Conservation (phyloP, 352 stramenopile species). For the Globisporangium acanthophoron region DNA sequence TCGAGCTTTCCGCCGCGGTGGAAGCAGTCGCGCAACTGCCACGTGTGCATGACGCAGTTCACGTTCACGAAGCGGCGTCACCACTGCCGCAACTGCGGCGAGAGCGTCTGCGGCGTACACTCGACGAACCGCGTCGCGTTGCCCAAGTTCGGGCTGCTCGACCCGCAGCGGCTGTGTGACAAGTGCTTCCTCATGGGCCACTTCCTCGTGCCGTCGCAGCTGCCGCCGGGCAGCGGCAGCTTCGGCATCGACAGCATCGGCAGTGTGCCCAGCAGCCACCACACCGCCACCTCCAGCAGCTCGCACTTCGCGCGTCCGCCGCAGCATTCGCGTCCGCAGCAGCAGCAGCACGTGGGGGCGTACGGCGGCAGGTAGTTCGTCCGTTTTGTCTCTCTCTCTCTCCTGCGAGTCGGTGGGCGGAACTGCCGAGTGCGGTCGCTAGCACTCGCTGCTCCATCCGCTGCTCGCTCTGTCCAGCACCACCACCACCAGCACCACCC, state of each 20-base stretch:
- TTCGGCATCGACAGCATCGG: conserved; percentile 27
- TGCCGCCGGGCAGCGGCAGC: conserved; percentile 27
- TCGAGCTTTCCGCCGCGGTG: conserved; percentile 64
- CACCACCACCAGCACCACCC: not conserved
- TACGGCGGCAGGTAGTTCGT: conserved; percentile 3
- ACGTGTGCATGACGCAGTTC: conserved; percentile 60
- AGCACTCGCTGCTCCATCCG: not conserved
- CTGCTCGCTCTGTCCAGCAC: not conserved
- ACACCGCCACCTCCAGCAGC: conserved; percentile 12
- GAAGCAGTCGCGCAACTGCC: conserved; percentile 68
- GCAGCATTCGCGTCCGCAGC: conserved; percentile 13
- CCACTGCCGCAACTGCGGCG: conserved; percentile 77
- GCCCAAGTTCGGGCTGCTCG: conserved; percentile 61
- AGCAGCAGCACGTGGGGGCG: conserved; percentile 9
- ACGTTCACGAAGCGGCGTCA: conserved; percentile 64
- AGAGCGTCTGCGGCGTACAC: conserved; percentile 68
- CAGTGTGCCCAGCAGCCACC: conserved; percentile 4
- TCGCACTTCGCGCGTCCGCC: conserved; percentile 9
- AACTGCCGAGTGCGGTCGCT: not conserved
- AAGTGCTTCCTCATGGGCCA: conserved; percentile 71
- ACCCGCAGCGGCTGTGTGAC: conserved; percentile 75
- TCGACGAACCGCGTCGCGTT: conserved; percentile 76
- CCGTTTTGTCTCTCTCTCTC: not conserved
- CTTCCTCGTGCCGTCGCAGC: conserved; percentile 35
- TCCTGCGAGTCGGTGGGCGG: no score